A percentile compares a stretch with the other conserved stretches of the same genome.
phyloP scores from a whole-genome alignment of 108 stramenopile genomes.

The Aurantiochytrium sp. region DNA sequence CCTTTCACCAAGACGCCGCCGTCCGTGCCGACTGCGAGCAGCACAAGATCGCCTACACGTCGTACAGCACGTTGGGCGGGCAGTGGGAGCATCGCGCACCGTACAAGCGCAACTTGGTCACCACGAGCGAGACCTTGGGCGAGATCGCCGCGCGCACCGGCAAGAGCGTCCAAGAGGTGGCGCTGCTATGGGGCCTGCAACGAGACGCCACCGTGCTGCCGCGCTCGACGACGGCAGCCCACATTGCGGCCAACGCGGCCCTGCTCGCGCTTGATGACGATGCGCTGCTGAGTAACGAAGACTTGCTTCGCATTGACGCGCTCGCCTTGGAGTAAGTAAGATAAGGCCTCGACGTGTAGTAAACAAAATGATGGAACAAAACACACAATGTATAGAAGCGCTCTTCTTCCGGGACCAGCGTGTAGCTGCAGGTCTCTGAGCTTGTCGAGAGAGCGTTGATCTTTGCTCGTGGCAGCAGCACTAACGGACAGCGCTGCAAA shows the following conservation, averaged over 20 bases:
- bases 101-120: constrained; percentile 33
- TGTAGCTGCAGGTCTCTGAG: too few relatives aligned
- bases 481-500: too few relatives aligned
- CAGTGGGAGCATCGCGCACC: constrained; percentile 38
- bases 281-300: background rate
- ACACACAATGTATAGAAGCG: too few relatives aligned
- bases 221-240: constrained; percentile 19
- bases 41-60: constrained; percentile 43
- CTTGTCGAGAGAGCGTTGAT: too few relatives aligned
- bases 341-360: too few relatives aligned
- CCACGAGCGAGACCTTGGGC: background rate
- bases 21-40: constrained; percentile 37
- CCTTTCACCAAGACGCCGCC: constrained; percentile 45
- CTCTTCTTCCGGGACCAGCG: too few relatives aligned
- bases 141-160: constrained; percentile 31
- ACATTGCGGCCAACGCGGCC: constrained; percentile 31
- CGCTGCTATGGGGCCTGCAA: constrained; percentile 42
- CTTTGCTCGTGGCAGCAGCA: too few relatives aligned
- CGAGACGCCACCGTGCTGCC: constrained; percentile 35
- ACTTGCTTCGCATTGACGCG: background rate
- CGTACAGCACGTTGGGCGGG: constrained; percentile 49
- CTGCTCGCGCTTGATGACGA: background rate
- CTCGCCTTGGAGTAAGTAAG: background rate
- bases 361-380: too few relatives aligned
- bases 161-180: constrained; percentile 11